Percentiles rank a stretch among this genome's conserved stretches.
phyloP scores from a whole-genome alignment of 352 stramenopile genomes.

The Pythium scleroteichum region DNA sequence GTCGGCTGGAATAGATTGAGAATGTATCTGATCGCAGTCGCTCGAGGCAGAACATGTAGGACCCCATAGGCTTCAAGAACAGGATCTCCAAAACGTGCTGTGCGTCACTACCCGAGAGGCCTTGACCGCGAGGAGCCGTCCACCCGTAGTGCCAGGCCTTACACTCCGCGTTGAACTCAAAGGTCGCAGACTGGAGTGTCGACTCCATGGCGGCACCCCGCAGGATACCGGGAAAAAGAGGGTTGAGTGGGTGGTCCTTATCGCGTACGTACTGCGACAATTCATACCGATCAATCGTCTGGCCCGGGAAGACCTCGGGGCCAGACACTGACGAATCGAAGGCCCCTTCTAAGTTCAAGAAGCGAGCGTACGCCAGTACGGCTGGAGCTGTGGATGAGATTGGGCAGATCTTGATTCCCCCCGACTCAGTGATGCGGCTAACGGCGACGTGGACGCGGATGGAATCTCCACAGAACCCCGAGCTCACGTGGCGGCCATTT shows the following conservation, averaged over 20 bases:
- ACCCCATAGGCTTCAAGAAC: constrained; percentile 84
- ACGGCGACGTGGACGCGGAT: constrained; percentile 82
- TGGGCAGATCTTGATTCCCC: constrained; percentile 80
- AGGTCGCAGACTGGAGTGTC: constrained; percentile 77
- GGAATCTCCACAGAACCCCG: constrained; percentile 85
- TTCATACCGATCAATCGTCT: constrained; percentile 75
- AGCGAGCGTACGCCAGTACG: constrained; percentile 67
- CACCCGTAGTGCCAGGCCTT: constrained; percentile 91
- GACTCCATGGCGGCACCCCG: constrained; percentile 79
- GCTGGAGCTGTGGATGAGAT: constrained; percentile 66
- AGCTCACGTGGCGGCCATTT: constrained; percentile 78
- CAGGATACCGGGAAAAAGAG: constrained; percentile 71
- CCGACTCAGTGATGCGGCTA: constrained; percentile 71
- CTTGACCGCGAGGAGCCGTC: constrained; percentile 74
- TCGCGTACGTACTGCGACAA: constrained; percentile 65
- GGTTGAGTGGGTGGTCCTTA: constrained; percentile 78
- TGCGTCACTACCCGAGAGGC: constrained; percentile 71
- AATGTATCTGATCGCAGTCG: constrained; percentile 75
- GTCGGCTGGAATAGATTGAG: constrained; percentile 77
- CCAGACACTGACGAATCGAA: constrained; percentile 72
- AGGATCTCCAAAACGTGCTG: constrained; percentile 79
- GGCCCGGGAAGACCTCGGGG: constrained; percentile 70
- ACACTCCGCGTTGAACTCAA: constrained; percentile 88
- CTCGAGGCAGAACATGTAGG: constrained; percentile 82
- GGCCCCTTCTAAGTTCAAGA: constrained; percentile 70